Evolutionary conservation across 495 filamentous ascomycete species (phyloP), one percentile per base, ranked within the genome.

Genomic region (Podospora fimiseda): DNA sequence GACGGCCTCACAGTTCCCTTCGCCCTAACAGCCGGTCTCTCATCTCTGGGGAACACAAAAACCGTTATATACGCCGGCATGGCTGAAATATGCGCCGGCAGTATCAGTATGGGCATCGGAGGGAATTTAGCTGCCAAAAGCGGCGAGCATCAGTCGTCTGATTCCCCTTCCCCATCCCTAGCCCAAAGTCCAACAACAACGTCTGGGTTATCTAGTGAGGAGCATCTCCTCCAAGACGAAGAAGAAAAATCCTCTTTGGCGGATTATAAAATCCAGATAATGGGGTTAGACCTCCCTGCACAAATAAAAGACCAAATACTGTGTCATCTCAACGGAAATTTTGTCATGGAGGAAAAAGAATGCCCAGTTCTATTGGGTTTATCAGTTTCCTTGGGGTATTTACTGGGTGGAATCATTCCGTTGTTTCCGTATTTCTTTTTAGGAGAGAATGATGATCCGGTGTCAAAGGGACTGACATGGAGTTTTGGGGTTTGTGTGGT

Each of bases 81-180:
- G n/a, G 83, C 83, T 1, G 83, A 87, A 66, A 67, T 87, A n/a
- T 78, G 83, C 55, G 74, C 77, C 18, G 83, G 83, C 42, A 68
- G 75, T 18, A 81, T 87, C 38, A 80, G 75, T 4, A 87, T 87
- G 83, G 83, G 83, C 0, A 66, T 87, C 0, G 83, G 83, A 23
- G 83, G 78, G 4, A 86, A 78, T 52, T 59, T 82, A 5, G 74
- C 73, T 8, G 70, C 78, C n/a, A n/a, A n/a, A 6, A 76, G 78
- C 62, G 50, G 60, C 11, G 57, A 65, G 16, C 70, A 74, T 56
- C 69, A 33, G n/a, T n/a, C n/a, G n/a, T n/a, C n/a, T n/a, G n/a
- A n/a, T n/a, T n/a, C n/a, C n/a, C n/a, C n/a, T n/a, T n/a, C n/a
- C n/a, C 27, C 21, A 15, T n/a, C n/a, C n/a, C n/a, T n/a, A n/a